Evolutionary conservation across 2,329 filamentous ascomycete species (phyloP).

Genomic region (Tympanopsis confertula): DNA sequence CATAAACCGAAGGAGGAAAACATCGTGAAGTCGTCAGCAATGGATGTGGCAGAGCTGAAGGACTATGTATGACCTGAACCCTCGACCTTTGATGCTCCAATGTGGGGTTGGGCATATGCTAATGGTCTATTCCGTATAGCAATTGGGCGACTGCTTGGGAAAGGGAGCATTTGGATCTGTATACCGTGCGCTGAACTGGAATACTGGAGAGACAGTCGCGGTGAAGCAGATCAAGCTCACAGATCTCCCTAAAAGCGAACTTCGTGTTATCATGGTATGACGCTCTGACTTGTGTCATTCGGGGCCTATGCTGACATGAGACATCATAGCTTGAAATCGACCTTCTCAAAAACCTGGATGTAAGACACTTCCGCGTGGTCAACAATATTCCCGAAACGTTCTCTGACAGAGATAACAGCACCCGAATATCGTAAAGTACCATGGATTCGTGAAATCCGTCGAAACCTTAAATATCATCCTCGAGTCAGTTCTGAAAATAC

Average conservation of each 20-base stretch:
- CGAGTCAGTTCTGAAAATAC: constrained; percentile 47
- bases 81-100: no score
- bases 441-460: constrained; percentile 87
- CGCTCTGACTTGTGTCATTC: constrained; percentile 4
- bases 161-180: constrained; percentile 96
- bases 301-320: constrained; percentile 7
- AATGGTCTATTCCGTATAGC: constrained; percentile 24
- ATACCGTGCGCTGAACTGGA: constrained; percentile 96
- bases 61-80: constrained; percentile 1
- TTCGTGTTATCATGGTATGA: constrained; percentile 87
- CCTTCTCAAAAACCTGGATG: constrained; percentile 88
- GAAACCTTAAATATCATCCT: constrained; percentile 96
- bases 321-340: constrained; percentile 78
- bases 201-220: constrained; percentile 90
- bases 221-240: constrained; percentile 92
- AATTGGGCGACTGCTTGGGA: constrained; percentile 83
- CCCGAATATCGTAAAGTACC: constrained; percentile 98
- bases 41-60: not conserved
- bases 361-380: constrained; percentile 26
- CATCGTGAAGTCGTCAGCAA: not conserved
- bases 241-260: constrained; percentile 84
- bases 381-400: not conserved
- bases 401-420: constrained; percentile 42
- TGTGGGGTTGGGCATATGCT: no score
- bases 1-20: not conserved